These are phyloP conservation scores for Luzula sylvatica DNA, from an alignment of 176 grass and related monocot species.

Conservation along the genomic window DNA sequence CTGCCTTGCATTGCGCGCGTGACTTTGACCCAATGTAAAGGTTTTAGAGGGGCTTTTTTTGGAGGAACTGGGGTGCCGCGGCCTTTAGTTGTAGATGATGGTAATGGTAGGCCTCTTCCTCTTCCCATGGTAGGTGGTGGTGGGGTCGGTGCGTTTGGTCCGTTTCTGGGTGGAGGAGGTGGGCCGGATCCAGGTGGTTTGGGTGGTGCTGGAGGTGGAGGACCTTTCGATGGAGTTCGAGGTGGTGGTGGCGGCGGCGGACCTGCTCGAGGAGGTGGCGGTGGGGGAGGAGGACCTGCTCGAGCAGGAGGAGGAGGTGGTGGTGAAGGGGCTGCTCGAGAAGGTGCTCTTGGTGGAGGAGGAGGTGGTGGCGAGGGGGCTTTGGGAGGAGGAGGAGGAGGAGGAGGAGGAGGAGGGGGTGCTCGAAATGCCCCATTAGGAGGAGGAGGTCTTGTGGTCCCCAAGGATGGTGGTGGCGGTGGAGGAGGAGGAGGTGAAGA, in stretches of 20 bases:
- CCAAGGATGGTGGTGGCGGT: not conserved
- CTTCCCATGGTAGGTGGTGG: slow-evolving; percentile 37
- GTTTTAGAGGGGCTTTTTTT: slow-evolving; percentile 84
- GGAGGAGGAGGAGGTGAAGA: slow-evolving; percentile 30
- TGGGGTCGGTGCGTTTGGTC: slow-evolving; percentile 46
- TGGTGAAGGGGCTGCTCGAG: slow-evolving; percentile 7
- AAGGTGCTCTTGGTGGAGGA: not conserved
- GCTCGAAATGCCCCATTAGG: not conserved
- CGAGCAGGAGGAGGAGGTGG: slow-evolving; percentile 24
- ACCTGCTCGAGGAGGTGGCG: slow-evolving; percentile 3
- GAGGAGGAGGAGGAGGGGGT: slow-evolving; percentile 13
- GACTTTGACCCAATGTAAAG: slow-evolving; percentile 98
- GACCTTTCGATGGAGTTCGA: slow-evolving; percentile 35
- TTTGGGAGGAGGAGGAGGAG: slow-evolving; percentile 20
- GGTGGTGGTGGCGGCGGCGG: slow-evolving; percentile 10
- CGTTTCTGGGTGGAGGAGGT: slow-evolving; percentile 44
- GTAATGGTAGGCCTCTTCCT: slow-evolving; percentile 29
- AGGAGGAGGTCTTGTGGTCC: not conserved
- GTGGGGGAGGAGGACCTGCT: slow-evolving; percentile 22
- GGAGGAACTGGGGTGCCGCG: slow-evolving; percentile 31
- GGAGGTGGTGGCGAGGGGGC: slow-evolving; percentile 10
- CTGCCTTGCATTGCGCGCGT: slow-evolving; percentile 90
- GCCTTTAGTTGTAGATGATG: slow-evolving; percentile 43
- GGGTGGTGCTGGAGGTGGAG: slow-evolving; percentile 39
- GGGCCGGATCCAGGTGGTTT: slow-evolving; percentile 18